Conservation (phyloP, 2,329 filamentous ascomycete species). For the Cadophora malorum region DNA sequence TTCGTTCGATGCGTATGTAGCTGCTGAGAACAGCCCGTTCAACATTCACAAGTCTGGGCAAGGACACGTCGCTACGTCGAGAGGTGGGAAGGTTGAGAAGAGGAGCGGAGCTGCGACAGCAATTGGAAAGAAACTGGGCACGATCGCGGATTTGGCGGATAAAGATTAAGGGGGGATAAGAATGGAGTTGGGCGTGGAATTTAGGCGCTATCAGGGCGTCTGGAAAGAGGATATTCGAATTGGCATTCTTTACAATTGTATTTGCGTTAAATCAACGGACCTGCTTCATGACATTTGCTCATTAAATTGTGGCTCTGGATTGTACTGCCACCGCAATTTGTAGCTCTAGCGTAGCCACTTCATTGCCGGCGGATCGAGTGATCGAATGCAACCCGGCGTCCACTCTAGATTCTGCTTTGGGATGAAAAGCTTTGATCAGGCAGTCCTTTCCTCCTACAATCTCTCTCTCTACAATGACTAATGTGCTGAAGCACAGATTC, state of each 20-base stretch:
- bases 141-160: constrained; percentile 42
- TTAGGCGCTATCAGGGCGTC: not conserved
- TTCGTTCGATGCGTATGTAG: constrained; percentile 67
- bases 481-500: too few relatives aligned
- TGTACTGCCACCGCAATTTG: not conserved
- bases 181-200: not conserved
- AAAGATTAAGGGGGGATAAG: constrained; percentile 7
- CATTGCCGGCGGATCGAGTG: too few relatives aligned
- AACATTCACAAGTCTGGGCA: constrained; percentile 52
- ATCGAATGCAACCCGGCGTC: too few relatives aligned
- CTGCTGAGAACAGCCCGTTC: constrained; percentile 65
- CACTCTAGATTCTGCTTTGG: too few relatives aligned
- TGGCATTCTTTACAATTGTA: not conserved
- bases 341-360: not conserved
- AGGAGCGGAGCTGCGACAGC: constrained; percentile 41
- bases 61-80: constrained; percentile 32
- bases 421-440: too few relatives aligned
- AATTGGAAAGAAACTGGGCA: constrained; percentile 44
- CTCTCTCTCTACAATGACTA: too few relatives aligned
- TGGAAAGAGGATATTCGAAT: not conserved
- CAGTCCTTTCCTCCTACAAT: too few relatives aligned
- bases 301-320: not conserved
- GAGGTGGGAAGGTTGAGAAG: constrained; percentile 35
- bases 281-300: not conserved
- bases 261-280: not conserved